Percentiles rank a stretch among this genome's conserved stretches.
phyloP scores from a whole-genome alignment of 2,329 filamentous ascomycete species.

The Penicillium digitatum region DNA sequence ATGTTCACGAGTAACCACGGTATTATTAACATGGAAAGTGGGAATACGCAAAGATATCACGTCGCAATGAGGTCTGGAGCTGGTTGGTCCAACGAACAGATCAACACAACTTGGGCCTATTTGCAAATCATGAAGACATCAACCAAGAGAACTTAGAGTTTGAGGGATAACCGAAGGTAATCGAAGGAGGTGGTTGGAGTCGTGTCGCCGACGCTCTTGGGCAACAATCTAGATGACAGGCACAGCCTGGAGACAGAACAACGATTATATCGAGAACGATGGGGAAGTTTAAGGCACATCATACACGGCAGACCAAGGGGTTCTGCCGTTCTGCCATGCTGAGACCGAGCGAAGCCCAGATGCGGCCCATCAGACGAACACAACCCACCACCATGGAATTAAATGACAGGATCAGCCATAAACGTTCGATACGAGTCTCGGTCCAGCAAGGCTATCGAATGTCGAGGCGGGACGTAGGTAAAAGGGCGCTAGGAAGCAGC shows the following conservation, averaged over 20 bases:
- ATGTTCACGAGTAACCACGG: conserved; percentile 13
- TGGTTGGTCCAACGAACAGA: neutral
- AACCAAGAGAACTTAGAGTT: neutral
- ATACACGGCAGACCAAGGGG: no score
- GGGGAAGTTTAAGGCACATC: neutral
- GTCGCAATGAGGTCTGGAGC: neutral
- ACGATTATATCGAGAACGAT: neutral
- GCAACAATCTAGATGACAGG: neutral
- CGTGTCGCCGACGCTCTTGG: neutral
- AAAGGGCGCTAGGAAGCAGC: neutral
- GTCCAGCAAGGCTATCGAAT: conserved; percentile 18
- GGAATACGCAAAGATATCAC: neutral
- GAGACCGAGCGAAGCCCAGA: neutral
- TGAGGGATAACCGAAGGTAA: neutral
- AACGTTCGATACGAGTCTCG: conserved; percentile 8
- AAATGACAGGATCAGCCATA: neutral
- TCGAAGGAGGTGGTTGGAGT: neutral
- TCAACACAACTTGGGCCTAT: neutral
- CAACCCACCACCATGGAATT: neutral
- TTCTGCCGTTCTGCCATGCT: neutral
- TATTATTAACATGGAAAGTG: conserved; percentile 11
- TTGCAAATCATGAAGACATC: conserved; percentile 1
- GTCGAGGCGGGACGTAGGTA: neutral
- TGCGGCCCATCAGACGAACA: neutral
- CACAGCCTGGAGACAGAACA: neutral